Percentiles rank a stretch among this genome's conserved stretches.
These are phyloP conservation scores for Sugiyamaella americana DNA, from an alignment of 805 yeast species.

Conservation along the genomic window DNA sequence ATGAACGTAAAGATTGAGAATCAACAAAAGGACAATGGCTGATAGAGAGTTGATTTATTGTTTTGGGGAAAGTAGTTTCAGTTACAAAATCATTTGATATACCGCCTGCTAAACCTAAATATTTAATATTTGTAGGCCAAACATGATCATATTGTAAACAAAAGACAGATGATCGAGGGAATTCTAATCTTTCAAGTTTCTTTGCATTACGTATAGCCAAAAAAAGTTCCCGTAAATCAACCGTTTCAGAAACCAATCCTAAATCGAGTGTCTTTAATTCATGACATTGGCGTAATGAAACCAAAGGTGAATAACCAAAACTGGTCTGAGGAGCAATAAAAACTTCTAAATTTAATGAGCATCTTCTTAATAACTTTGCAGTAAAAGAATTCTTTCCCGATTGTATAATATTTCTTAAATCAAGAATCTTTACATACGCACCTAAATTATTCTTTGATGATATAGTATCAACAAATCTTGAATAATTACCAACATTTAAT, in stretches of 20 bases:
- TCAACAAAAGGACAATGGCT: slow-evolving; percentile 81
- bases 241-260: slow-evolving; percentile 83
- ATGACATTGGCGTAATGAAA: slow-evolving; percentile 69
- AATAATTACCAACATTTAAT: slow-evolving; percentile 62
- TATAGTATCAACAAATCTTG: slow-evolving; percentile 63
- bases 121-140: slow-evolving; percentile 79
- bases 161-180: slow-evolving; percentile 80
- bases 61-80: slow-evolving; percentile 57
- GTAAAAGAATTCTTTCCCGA: slow-evolving; percentile 88
- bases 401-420: slow-evolving; percentile 76
- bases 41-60: slow-evolving; percentile 66
- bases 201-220: slow-evolving; percentile 59
- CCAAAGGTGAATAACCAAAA: slow-evolving; percentile 84
- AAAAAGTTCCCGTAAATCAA: slow-evolving; percentile 75
- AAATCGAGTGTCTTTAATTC: slow-evolving; percentile 63
- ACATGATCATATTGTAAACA: slow-evolving; percentile 45
- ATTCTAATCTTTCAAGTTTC: slow-evolving; percentile 65
- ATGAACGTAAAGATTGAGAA: slow-evolving; percentile 55
- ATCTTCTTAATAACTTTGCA: slow-evolving; percentile 73
- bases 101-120: slow-evolving; percentile 81
- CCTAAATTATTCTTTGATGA: slow-evolving; percentile 48
- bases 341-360: slow-evolving; percentile 54
- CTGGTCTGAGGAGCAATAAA: slow-evolving; percentile 93
- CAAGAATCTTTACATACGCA: slow-evolving; percentile 54
- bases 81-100: slow-evolving; percentile 73